A percentile compares a stretch with the other conserved stretches of the same genome.
These are phyloP conservation scores for Suillus sp. DNA, from an alignment of 768 basidiomycete species.

Conservation along the genomic window DNA sequence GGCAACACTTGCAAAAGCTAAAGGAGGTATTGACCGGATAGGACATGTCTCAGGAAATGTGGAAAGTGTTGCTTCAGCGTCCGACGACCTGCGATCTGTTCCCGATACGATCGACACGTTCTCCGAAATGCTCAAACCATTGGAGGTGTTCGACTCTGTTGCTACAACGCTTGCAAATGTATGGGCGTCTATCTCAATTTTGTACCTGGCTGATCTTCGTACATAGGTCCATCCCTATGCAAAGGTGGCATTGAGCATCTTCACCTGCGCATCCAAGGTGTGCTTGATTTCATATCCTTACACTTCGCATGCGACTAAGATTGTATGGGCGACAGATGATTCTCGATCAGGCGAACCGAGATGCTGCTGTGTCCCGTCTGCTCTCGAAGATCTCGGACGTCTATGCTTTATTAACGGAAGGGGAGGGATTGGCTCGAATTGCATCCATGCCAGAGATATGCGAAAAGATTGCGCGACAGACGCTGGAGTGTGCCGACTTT, in stretches of 20 bases:
- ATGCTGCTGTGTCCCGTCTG: neutral
- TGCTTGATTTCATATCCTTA: too few relatives aligned
- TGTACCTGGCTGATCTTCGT: neutral
- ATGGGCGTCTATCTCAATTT: neutral
- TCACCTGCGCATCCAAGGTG: neutral
- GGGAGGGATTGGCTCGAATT: neutral
- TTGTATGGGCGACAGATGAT: neutral
- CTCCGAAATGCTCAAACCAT: neutral
- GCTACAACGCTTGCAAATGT: neutral
- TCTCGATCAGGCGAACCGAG: neutral
- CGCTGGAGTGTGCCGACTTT: constrained; percentile 30
- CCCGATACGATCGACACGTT: neutral
- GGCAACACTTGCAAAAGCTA: neutral
- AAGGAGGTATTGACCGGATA: neutral
- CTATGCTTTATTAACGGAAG: constrained; percentile 7
- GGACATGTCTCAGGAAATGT: neutral
- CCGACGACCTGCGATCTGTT: neutral
- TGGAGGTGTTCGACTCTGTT: neutral
- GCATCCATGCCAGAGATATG: neutral
- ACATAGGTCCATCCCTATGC: neutral
- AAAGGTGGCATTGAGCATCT: neutral
- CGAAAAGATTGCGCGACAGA: constrained; percentile 17
- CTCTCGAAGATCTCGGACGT: neutral
- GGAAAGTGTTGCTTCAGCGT: too few relatives aligned
- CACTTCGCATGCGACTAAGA: accelerated